phyloP scores from a whole-genome alignment of 148 eudicot genomes.

The Rhododendron williamsianum region DNA sequence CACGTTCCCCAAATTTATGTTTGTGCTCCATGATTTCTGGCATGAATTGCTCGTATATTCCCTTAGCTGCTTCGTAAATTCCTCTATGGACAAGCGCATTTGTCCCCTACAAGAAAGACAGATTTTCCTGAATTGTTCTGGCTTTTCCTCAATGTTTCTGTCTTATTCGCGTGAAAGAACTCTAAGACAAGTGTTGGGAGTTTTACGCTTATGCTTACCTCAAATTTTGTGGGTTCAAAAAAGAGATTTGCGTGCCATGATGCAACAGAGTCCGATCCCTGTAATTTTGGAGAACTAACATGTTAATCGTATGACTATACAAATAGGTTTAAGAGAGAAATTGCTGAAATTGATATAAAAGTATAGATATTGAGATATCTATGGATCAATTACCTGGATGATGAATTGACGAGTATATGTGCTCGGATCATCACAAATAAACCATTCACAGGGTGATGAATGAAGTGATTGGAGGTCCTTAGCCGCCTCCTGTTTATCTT shows the following conservation, averaged over 20 bases:
- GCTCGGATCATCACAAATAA: constrained; percentile 66
- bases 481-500: constrained; percentile 60
- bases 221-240: constrained; percentile 73
- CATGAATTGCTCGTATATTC: constrained; percentile 72
- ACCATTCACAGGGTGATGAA: constrained; percentile 89
- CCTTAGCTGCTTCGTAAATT: constrained; percentile 90
- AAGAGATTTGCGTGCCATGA: constrained; percentile 86
- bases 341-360: not conserved
- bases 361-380: not conserved
- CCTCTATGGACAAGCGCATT: constrained; percentile 82
- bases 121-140: not conserved
- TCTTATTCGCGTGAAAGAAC: not conserved
- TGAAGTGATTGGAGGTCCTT: constrained; percentile 66
- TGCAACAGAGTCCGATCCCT: constrained; percentile 78
- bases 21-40: constrained; percentile 65
- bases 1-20: constrained; percentile 37
- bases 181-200: not conserved
- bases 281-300: constrained; percentile 13
- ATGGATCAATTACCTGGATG: constrained; percentile 46
- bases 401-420: constrained; percentile 60
- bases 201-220: constrained; percentile 36
- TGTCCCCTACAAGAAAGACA: constrained; percentile 39
- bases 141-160: not conserved
- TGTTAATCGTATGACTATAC: not conserved
- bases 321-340: not conserved